These are phyloP conservation scores for Ammopiptanthus mongolicus DNA, from an alignment of 306 rosid genomes.

Conservation along the genomic window DNA sequence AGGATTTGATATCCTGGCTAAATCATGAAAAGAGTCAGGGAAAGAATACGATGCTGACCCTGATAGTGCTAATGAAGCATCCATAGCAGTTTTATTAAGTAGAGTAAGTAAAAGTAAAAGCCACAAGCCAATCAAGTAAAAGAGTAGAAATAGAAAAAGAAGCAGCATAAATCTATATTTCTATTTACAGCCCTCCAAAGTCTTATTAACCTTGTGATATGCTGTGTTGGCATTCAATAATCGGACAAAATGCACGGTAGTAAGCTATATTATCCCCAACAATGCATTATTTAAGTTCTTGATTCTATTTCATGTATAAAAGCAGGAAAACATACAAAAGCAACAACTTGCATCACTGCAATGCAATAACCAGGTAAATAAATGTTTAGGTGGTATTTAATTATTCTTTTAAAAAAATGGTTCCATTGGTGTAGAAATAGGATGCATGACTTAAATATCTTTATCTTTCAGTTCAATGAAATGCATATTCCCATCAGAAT, in stretches of 20 bases:
- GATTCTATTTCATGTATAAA: neutral
- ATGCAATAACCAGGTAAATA: slow-evolving; percentile 72
- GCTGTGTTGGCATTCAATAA: neutral
- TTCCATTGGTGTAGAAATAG: neutral
- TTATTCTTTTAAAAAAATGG: neutral
- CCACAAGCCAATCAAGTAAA: neutral
- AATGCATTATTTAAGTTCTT: neutral
- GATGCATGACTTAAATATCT: neutral
- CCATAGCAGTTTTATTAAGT: neutral
- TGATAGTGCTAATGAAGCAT: neutral
- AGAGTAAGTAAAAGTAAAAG: neutral
- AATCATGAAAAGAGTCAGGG: neutral
- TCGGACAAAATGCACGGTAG: neutral
- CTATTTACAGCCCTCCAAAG: neutral
- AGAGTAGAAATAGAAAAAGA: neutral
- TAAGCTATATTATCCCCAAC: neutral
- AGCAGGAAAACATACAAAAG: slow-evolving; percentile 63
- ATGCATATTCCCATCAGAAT: slow-evolving; percentile 63
- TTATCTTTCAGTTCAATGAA: slow-evolving; percentile 65
- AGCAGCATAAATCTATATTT: neutral
- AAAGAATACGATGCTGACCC: neutral
- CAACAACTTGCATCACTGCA: slow-evolving; percentile 70
- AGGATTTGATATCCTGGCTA: neutral
- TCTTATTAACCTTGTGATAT: neutral
- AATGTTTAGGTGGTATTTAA: neutral